Evolutionary conservation across 306 rosid species (phyloP).

Genomic region (Dalbergia cultrata): DNA sequence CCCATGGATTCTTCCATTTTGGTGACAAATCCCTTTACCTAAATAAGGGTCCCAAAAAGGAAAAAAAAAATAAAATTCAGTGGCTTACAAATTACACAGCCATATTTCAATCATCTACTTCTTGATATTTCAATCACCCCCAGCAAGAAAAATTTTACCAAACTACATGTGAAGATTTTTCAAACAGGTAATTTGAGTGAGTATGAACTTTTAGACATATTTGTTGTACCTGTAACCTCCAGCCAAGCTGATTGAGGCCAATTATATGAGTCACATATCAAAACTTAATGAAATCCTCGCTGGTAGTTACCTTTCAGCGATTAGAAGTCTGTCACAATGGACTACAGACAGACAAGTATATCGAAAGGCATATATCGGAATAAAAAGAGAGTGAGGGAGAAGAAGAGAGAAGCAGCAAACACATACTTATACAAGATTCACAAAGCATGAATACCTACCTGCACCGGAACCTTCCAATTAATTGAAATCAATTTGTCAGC

Average conservation of each 20-base stretch:
- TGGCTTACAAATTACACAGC: neutral
- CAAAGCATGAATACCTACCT: constrained; percentile 75
- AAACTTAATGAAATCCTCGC: neutral
- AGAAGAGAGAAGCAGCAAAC: neutral
- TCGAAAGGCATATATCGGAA: neutral
- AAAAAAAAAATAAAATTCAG: constrained; percentile 40
- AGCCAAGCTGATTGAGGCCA: no score
- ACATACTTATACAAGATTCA: neutral
- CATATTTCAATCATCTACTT: neutral
- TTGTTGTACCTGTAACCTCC: no score
- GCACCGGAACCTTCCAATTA: constrained; percentile 90
- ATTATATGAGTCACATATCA: neutral
- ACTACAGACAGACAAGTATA: constrained; percentile 6
- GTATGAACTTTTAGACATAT: no score
- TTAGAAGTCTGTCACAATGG: constrained; percentile 30
- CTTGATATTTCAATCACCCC: no score
- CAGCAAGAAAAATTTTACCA: no score
- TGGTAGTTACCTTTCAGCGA: neutral
- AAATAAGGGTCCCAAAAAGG: neutral
- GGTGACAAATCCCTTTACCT: constrained; percentile 95
- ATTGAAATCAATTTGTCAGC: constrained; percentile 69
- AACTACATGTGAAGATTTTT: no score
- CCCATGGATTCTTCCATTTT: constrained; percentile 97
- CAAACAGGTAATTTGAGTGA: no score
- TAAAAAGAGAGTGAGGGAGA: neutral